Evolutionary conservation across 2,329 filamentous ascomycete species (phyloP).

Genomic region (Allantophomopsis lycopodina): DNA sequence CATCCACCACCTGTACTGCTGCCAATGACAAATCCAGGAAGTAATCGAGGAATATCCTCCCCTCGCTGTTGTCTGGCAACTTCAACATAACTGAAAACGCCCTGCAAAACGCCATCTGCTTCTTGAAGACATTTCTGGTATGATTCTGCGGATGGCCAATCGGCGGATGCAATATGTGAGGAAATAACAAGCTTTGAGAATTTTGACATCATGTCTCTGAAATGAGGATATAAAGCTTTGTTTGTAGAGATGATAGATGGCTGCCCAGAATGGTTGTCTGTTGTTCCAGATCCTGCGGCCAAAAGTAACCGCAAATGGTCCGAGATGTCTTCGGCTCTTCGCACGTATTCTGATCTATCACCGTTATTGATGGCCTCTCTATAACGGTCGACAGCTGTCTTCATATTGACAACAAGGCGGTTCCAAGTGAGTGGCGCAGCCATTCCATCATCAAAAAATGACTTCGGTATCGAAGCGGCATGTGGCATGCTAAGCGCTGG

Average conservation of each 20-base stretch:
- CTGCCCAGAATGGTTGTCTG: conserved; percentile 96
- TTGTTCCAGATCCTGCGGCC: conserved; percentile 92
- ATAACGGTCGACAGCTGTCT: conserved; percentile 77
- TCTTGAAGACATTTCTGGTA: conserved; percentile 92
- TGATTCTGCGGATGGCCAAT: conserved; percentile 89
- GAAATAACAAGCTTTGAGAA: conserved; percentile 99
- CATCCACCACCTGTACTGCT: conserved; percentile 77
- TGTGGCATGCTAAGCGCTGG: conserved; percentile 17
- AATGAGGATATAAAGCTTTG: conserved; percentile 92
- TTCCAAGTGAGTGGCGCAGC: conserved; percentile 78
- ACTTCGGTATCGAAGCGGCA: conserved; percentile 50
- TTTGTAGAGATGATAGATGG: conserved; percentile 99
- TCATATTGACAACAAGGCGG: conserved; percentile 84
- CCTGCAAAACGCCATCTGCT: conserved; percentile 88
- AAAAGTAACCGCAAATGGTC: conserved; percentile 87
- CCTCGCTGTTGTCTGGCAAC: conserved; percentile 87
- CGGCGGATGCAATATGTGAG: conserved; percentile 90
- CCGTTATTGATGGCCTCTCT: conserved; percentile 76
- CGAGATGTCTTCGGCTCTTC: conserved; percentile 92
- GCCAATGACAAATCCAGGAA: conserved; percentile 85
- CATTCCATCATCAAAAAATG: conserved; percentile 84
- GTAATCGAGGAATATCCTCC: conserved; percentile 82
- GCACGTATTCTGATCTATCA: conserved; percentile 80
- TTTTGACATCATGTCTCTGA: conserved; percentile 98
- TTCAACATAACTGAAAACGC: conserved; percentile 93